Evolutionary conservation across 192 early-diverging fungal species (phyloP), one percentile per base, ranked within the genome.

Genomic region (Coemansia sp.): DNA sequence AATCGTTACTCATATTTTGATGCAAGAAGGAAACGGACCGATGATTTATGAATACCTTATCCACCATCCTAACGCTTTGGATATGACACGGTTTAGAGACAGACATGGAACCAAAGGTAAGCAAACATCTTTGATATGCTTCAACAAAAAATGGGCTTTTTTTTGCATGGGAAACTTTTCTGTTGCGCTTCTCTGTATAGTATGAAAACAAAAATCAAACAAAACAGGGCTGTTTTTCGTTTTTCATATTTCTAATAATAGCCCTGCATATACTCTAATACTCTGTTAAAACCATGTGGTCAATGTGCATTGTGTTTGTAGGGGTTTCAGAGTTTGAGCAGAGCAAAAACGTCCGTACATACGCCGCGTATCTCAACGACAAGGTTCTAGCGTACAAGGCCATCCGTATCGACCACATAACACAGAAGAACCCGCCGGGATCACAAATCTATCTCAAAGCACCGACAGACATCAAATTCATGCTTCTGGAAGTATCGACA

Each of bases 31-130:
- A 52, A 74, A 81, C 20, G 75, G 74, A 11, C 70, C 71, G 32
- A 52, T 58, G 11, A 71, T 86, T 15, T 81, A 79, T 70, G 78
- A 74, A 61, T 84, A 74, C 39, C 65, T 86, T 34, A 73, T 75
- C 53, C 66, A 65, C 43, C 75, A 74, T 17, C 72, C 75, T 0
- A 75, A 81, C 28, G 64, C 74, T 4, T 72, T 86, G 53, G 78
- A 86, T 53, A 80, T 84, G 73, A 70, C 70, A 14, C 70, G 76
- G 54, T 86, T 86, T 73, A 75, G 81, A 54, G 85, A 86, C 75
- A 67, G 73, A 20, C 67, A 83, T 59, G 80, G 80, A 9, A 83
- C 81, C n/a, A 80, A 83, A 52, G 73, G 69, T 65, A 70, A 64
- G 59, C 54, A 22, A 5, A n/a, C 22, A 28, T 28, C 22, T 28